Evolutionary conservation across 176 grass and related monocot genomes (phyloP), one percentile per base, ranked within the genome.

Genomic region (Oropetium thomaeum): DNA sequence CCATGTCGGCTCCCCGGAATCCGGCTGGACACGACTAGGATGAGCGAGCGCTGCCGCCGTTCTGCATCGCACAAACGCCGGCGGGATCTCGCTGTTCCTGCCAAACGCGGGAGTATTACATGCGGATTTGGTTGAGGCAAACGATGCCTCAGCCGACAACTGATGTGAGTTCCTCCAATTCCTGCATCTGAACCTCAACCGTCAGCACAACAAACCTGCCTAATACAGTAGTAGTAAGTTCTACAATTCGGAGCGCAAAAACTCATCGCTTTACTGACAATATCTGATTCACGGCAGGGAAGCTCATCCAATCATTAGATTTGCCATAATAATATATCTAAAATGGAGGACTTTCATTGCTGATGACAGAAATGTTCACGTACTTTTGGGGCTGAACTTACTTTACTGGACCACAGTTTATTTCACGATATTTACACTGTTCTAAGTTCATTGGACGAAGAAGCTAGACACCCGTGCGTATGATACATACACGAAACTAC

Each of bases 391-490:
- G 58, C 13, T 51, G 51, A 68, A 41, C 27, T 79, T 83, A 78
- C 41, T 41, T 34, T 23, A 2, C 67, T 69, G 53, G 44, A 69
- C 49, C 28, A 33, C 8, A 19, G 39, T 52, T 88, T 88, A 88
- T 74, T 87, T 19, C 53, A 69, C 62, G 69, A n/a, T 88, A 83
- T 88, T 60, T 82, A 84, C 81, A 75, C 35, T 75, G 63, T 55
- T 83, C 81, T 88, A 88, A 83, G 62, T 47, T 52, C 44, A 53
- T 40, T 58, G 69, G 28, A 83, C 17, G 55, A 55, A 30, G 35
- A 63, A 38, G 65, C 44, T 52, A 71, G n/a, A 43, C 34, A 75
- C 27, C 22, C 22, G 33, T 44, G 59, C 67, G 67, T 83, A 79
- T 68, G 41, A 42, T 78, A 79, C 74, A 42, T 78, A 79, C 74